Evolutionary conservation across 1,284 basidiomycete species (phyloP), one percentile per base, ranked within the genome.

Genomic region (Tremellales sp.): DNA sequence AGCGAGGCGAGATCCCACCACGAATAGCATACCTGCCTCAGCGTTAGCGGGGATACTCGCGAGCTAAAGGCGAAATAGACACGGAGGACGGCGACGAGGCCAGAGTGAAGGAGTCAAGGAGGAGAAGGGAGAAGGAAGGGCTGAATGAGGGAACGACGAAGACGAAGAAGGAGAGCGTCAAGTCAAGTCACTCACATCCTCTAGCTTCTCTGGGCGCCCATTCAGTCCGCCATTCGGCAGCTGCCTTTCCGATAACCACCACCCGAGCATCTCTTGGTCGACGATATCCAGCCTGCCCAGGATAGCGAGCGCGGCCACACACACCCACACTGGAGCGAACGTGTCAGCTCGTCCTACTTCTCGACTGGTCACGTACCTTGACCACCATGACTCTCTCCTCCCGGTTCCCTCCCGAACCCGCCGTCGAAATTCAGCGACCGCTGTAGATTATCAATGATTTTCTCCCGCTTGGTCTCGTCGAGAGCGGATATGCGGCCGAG

Each of bases 21-120:
- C 60, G 87, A 91, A 73, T 98, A 98, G 75, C 95, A 98, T 3
- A 95, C 89, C 90, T 93, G 54, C n/a, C n/a, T n/a, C n/a, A n/a
- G n/a, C n/a, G n/a, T n/a, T n/a, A n/a, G n/a, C n/a, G n/a, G n/a
- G n/a, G n/a, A n/a, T n/a, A n/a, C n/a, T n/a, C n/a, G n/a, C n/a
- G n/a, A n/a, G n/a, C n/a, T n/a, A n/a, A n/a, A n/a, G n/a, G n/a
- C n/a, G n/a, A n/a, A n/a, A n/a, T n/a, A 5, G 25, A 18, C 27
- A 34, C 21, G 16, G 8, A 32, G 8, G 45, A 38, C 25, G 26
- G 7, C 35, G 44, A n/a, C 26, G 5, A 43, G 18, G 18, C 13
- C 6, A 12, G 27, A 41, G 9, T 22, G 8, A 34, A 24, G 14
- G 25, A 13, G n/a, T n/a, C n/a, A n/a, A n/a, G n/a, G n/a, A n/a